Conservation (phyloP, 495 filamentous ascomycete genomes). For the Tuber brumale region DNA sequence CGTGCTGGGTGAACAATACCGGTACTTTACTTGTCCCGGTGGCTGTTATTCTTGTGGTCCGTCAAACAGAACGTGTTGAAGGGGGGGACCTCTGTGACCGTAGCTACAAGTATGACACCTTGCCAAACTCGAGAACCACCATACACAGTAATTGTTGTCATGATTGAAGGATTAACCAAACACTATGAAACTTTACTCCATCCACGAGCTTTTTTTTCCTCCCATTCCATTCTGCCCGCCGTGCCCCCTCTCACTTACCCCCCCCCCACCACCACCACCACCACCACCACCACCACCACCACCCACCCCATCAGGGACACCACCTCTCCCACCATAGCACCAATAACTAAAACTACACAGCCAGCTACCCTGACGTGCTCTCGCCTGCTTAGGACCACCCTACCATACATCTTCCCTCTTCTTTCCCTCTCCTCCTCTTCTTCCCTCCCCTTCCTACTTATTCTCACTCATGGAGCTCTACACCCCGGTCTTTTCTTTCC, state of each 20-base stretch:
- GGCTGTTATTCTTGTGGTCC: not conserved
- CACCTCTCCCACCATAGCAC: conserved; percentile 4
- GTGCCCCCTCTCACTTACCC: not conserved
- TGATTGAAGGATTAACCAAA: not conserved
- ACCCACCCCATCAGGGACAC: not conserved
- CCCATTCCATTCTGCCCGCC: conserved; percentile 1
- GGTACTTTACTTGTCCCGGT: not conserved
- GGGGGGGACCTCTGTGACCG: not conserved
- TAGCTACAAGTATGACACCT: not conserved
- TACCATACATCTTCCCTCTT: conserved; percentile 11
- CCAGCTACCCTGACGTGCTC: conserved; percentile 4
- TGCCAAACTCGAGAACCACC: not conserved
- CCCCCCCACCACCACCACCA: no score
- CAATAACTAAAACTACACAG: conserved; percentile 4
- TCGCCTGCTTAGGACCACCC: not conserved
- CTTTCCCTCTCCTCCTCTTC: conserved; percentile 9
- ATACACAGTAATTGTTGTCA: not conserved
- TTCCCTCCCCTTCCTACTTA: conserved; percentile 20
- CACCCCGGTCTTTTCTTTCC: conserved; percentile 14
- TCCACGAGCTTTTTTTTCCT: not conserved
- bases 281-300: not conserved
- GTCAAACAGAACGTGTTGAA: not conserved
- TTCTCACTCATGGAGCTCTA: conserved; percentile 32
- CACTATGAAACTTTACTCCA: not conserved
- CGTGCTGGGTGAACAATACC: not conserved